phyloP scores from a whole-genome alignment of 805 yeast species.

The Osmozyma mogii region DNA sequence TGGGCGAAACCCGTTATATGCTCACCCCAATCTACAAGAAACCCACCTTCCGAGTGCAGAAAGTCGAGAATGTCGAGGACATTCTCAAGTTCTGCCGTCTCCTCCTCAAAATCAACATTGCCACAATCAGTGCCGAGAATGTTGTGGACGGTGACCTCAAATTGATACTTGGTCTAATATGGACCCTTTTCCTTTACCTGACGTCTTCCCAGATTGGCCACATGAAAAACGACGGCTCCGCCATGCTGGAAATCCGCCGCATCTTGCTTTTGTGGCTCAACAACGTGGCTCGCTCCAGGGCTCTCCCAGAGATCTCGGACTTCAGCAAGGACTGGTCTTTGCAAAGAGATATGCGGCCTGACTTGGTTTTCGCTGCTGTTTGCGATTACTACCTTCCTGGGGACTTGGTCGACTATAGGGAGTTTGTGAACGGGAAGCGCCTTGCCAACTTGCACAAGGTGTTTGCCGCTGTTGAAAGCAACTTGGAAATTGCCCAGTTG shows the following conservation, averaged over 20 bases:
- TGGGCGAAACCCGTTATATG: slow-evolving; percentile 14
- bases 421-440: slow-evolving; percentile 15
- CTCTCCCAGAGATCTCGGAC: slow-evolving; percentile 28
- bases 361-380: slow-evolving; percentile 36
- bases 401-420: slow-evolving; percentile 15
- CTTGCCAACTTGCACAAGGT: slow-evolving; percentile 18
- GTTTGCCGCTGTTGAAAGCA: slow-evolving; percentile 34
- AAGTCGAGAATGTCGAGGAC: slow-evolving; percentile 39
- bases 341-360: slow-evolving; percentile 38
- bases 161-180: slow-evolving; percentile 39
- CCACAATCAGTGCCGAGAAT: slow-evolving; percentile 42
- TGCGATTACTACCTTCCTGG: slow-evolving; percentile 18
- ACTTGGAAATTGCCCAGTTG: slow-evolving; percentile 43
- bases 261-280: slow-evolving; percentile 47
- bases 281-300: slow-evolving; percentile 13
- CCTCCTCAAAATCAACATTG: slow-evolving; percentile 31
- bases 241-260: slow-evolving; percentile 23
- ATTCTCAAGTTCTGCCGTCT: slow-evolving; percentile 34
- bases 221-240: slow-evolving; percentile 15
- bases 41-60: slow-evolving; percentile 38
- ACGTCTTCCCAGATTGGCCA: slow-evolving; percentile 19
- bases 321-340: slow-evolving; percentile 50
- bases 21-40: slow-evolving; percentile 24
- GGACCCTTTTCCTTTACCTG: slow-evolving; percentile 40
- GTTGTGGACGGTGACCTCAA: slow-evolving; percentile 42